A percentile compares a stretch with the other conserved stretches of the same genome.
Conservation (phyloP, 2,329 filamentous ascomycete species). For the Dryadomyces sulphureus region DNA sequence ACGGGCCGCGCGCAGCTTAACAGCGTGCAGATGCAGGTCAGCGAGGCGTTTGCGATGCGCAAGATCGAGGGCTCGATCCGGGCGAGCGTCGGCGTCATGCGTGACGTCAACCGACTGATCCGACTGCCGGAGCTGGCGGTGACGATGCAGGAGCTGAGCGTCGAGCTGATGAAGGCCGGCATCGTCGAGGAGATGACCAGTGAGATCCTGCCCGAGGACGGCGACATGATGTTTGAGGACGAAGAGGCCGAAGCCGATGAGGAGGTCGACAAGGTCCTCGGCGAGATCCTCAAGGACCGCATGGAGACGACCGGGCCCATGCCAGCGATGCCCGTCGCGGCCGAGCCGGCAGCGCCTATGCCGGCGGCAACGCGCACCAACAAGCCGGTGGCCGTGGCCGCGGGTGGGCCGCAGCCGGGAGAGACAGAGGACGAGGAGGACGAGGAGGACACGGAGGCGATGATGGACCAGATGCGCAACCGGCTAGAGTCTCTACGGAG, state of each 20-base stretch:
- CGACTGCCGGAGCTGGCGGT: conserved; percentile 71
- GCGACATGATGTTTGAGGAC: conserved; percentile 51
- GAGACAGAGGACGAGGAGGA: conserved; percentile 49
- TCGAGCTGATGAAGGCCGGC: conserved; percentile 84
- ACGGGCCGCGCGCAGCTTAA: conserved; percentile 86
- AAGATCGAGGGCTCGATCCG: conserved; percentile 91
- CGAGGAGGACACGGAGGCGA: conserved; percentile 75
- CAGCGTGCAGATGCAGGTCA: conserved; percentile 93
- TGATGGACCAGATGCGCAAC: conserved; percentile 88
- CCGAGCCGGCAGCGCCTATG: conserved; percentile 32
- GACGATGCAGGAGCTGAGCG: conserved; percentile 77
- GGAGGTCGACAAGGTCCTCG: conserved; percentile 86
- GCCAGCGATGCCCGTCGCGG: conserved; percentile 37
- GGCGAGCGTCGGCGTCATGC: conserved; percentile 85
- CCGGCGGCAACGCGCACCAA: conserved; percentile 20
- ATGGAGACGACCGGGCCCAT: conserved; percentile 48
- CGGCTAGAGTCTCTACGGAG: conserved; percentile 83
- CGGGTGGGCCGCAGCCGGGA: conserved; percentile 22
- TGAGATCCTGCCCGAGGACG: conserved; percentile 65
- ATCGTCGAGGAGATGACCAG: conserved; percentile 97
- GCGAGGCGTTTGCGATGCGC: conserved; percentile 85
- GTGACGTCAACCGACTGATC: conserved; percentile 80
- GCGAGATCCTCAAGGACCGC: conserved; percentile 76
- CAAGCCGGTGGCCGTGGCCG: conserved; percentile 32
- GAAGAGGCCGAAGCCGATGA: conserved; percentile 58